A percentile compares a stretch with the other conserved stretches of the same genome.
Conservation (phyloP, 2,329 filamentous ascomycete species). For the Fusarium longipes region DNA sequence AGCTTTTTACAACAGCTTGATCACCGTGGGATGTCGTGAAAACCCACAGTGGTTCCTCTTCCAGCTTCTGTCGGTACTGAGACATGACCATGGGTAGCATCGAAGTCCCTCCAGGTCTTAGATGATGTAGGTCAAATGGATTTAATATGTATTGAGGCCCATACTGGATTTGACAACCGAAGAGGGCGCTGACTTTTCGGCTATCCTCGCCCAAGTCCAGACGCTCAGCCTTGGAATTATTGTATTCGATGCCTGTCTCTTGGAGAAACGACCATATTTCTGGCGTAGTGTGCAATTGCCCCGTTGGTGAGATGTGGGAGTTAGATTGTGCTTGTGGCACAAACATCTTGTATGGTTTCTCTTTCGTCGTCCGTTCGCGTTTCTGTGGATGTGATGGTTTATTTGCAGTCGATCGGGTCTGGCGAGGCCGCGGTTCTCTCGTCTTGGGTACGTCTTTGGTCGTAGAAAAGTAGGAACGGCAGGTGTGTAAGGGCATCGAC, state of each 20-base stretch:
- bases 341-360: conserved; percentile 4
- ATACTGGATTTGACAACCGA: conserved; percentile 44
- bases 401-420: background rate
- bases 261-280: conserved; percentile 47
- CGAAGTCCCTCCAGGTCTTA: conserved; percentile 51
- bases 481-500: conserved; percentile 15
- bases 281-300: conserved; percentile 47
- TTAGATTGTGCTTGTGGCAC: conserved; percentile 42
- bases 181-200: conserved; percentile 24
- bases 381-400: background rate
- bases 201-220: conserved; percentile 26
- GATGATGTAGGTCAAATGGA: conserved; percentile 49
- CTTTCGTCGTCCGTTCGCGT: background rate
- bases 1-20: conserved; percentile 43
- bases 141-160: conserved; percentile 49
- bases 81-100: conserved; percentile 42
- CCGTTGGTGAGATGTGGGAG: conserved; percentile 37
- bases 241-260: conserved; percentile 40
- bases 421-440: background rate
- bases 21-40: conserved; percentile 33
- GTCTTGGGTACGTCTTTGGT: conserved; percentile 9
- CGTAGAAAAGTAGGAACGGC: conserved; percentile 29
- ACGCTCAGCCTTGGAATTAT: conserved; percentile 37
- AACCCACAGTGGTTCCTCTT: conserved; percentile 51
- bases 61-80: conserved; percentile 45